Evolutionary conservation across 345 rosid genomes (phyloP).

Genomic region (Pseudoturritis turrita): DNA sequence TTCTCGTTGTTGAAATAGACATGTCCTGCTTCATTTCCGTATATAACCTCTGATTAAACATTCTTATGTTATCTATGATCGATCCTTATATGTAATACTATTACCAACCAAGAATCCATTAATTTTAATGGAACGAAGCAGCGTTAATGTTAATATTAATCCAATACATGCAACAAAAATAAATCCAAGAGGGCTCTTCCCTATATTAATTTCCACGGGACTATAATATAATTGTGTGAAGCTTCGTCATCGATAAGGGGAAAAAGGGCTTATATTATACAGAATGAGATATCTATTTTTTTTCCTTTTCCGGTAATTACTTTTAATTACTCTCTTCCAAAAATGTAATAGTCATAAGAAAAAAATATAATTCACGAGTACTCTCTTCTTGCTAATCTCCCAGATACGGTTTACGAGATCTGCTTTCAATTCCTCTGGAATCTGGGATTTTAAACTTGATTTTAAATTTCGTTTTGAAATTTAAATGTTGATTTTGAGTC

Average conservation of each 20-base stretch:
- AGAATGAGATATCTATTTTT: not conserved
- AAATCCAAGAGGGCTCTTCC: not conserved
- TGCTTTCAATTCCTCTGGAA: constrained; percentile 72
- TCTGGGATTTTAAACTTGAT: constrained; percentile 42
- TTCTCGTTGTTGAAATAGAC: not conserved
- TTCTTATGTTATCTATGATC: not conserved
- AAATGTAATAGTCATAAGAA: constrained; percentile 26
- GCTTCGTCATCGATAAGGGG: not conserved
- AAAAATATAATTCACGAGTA: constrained; percentile 11
- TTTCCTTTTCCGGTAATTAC: constrained; percentile 16
- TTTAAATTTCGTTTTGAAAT: too few relatives aligned
- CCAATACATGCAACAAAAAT: not conserved
- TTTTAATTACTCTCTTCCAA: constrained; percentile 29
- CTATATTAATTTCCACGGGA: not conserved
- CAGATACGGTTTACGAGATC: constrained; percentile 50
- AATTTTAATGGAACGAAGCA: not conserved
- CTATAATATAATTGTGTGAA: not conserved
- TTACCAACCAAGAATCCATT: not conserved
- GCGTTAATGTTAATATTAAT: not conserved
- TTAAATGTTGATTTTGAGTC: too few relatives aligned
- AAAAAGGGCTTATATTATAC: constrained; percentile 16
- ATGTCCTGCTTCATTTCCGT: not conserved
- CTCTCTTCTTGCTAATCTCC: constrained; percentile 47
- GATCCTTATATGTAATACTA: not conserved
- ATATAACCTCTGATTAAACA: not conserved